Base-by-base conservation (phyloP, 2,329 filamentous ascomycete species). In the Colletotrichum brevisporum region DNA sequence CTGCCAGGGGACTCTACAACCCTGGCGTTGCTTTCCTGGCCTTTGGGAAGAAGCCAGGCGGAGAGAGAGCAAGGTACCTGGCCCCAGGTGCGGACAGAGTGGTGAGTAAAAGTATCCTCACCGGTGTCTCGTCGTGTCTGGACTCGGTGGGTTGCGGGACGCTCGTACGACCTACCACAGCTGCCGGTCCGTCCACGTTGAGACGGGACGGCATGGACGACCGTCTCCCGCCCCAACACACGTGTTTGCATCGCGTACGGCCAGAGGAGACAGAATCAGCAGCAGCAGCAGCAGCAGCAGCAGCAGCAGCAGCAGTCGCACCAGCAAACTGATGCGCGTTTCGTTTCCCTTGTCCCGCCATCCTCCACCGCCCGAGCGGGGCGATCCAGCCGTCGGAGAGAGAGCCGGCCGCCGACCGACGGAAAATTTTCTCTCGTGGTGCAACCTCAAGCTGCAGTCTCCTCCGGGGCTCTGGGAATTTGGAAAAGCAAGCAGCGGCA, bases 161-260 rank as follows among this genome's bases (percentile, higher is more conserved):
- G 50, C 26, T n/a, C 31, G 31, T 36, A 15, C 48, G n/a, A 55
- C 65, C 65, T 68, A 68, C 65, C 65, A 65, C 27, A 45, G 41
- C 24, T 6, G 24, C 50, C 43, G 61, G 39, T 65, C 47, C 61
- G 53, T 55, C 61, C 66, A 69, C 66, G 66, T 69, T 68, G 66
- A 43, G 48, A 68, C 39, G 54, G 27, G 65, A 59, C 54, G 50
- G 41, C 48, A 58, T 47, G 41, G 48, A 55, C 48, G 53, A 55
- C 31, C 8, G 36, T 45, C 43, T 24, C 26, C 48, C 31, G 55
- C 66, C 48, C 6, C 51, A 45, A 57, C 57, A 52, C 62, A 69
- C 66, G 66, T 69, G 62, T 66, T 60, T 66, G 36, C 62, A 41
- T 51, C 51, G 47, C 21, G 43, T 66, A 12, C 53, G 50, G 55